Percentiles rank a stretch among this genome's conserved stretches.
phyloP scores from a whole-genome alignment of 306 rosid species.

The Senna tora region DNA sequence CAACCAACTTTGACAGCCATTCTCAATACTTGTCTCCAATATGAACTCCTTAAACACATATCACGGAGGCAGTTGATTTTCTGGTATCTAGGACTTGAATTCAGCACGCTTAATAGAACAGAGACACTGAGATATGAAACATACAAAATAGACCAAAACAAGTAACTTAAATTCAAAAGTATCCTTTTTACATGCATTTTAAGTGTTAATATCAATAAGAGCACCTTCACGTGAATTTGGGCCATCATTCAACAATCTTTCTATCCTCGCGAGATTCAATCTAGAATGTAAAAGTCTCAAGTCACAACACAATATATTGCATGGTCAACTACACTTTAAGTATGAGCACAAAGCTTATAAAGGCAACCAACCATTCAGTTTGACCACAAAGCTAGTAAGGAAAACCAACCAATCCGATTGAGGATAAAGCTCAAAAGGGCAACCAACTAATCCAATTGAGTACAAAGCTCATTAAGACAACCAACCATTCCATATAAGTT shows the following conservation, averaged over 20 bases:
- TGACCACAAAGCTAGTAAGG: too few species aligned
- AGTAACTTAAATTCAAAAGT: background rate
- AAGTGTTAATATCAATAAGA: constrained; percentile 10
- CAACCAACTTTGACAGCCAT: background rate
- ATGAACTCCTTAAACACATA: constrained; percentile 44
- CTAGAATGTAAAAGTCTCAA: constrained; percentile 36
- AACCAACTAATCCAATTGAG: too few species aligned
- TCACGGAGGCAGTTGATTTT: constrained; percentile 48
- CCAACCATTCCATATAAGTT: too few species aligned
- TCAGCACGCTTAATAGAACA: constrained; percentile 40
- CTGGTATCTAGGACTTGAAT: constrained; percentile 32
- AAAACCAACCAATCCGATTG: too few species aligned
- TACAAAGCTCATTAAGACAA: too few species aligned
- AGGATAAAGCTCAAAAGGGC: too few species aligned
- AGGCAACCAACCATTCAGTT: too few species aligned
- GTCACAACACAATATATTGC: constrained; percentile 8
- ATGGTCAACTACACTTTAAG: constrained; percentile 4
- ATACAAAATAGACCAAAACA: constrained; percentile 10
- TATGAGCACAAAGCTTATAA: too few species aligned
- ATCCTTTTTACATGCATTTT: background rate
- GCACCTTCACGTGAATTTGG: constrained; percentile 49
- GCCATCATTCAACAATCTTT: constrained; percentile 31
- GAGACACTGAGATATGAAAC: constrained; percentile 44
- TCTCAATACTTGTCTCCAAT: constrained; percentile 51
- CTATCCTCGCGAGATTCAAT: constrained; percentile 30